Base-by-base conservation (phyloP, 495 filamentous ascomycete species). In the Podospora comata region DNA sequence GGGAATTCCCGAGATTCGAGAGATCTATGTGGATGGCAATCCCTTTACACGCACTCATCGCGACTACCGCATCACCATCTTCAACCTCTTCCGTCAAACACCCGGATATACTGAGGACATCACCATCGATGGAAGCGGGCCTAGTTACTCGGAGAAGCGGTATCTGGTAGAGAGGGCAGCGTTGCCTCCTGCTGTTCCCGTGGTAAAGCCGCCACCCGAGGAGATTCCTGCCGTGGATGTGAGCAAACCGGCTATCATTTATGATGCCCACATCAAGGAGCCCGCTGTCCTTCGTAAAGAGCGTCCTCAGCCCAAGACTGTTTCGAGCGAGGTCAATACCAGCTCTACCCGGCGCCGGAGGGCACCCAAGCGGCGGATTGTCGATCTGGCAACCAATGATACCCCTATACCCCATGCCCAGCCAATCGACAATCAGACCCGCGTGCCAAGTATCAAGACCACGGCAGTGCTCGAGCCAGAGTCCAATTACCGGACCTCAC, bases 61-160 rank as follows among this genome's bases (percentile, higher is more conserved):
- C 64, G 88, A 86, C 69, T 96, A 97, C 75, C 87, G 95, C 32
- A 83, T 96, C 69, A 89, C 87, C 27, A 96, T 99, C 71, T 97
- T 99, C 86, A 98, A 98, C 73, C 85, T 97, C 0, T 99, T 99
- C 83, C 90, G 95, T 67, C 87, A 85, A n/a, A 93, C 92, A 0
- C 93, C 95, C 3, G 95, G 95, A 11, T 95, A 94, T 73, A 86
- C 88, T 0, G 91, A 96, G 71, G 96, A 99, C 77, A 89, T 98
- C 68, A 85, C 91, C 55, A 92, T 99, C 71, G 96, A 99, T 75
- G 85, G 88, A 1, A 88, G 88, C 27, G 89, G 89, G 4, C 95
- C 95, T 4, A 88, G 85, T 20, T 93, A 91, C 72, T 87, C 87
- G 18, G 95, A 99, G 78, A 88, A 89, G 71, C 91, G 91, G 63